A percentile compares a stretch with the other conserved stretches of the same genome.
Conservation (phyloP, 2,329 filamentous ascomycete genomes). For the Cyphellophora attinorum region DNA sequence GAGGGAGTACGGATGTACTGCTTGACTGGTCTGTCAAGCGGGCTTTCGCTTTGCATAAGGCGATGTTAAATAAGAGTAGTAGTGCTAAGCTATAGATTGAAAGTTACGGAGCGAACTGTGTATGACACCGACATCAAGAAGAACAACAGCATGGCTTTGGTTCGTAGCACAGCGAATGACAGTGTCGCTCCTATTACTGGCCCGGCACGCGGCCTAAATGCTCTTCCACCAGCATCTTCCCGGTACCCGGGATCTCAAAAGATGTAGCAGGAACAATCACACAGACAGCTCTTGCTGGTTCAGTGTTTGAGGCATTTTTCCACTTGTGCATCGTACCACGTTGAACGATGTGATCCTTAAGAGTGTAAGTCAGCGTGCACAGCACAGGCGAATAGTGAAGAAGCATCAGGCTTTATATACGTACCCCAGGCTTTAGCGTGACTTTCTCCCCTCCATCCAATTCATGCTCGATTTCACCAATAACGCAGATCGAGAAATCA, state of each 20-base stretch:
- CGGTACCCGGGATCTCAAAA: constrained; percentile 10
- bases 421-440: constrained; percentile 13
- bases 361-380: background rate
- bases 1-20: too few species aligned
- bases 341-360: constrained; percentile 15
- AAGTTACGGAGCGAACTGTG: too few species aligned
- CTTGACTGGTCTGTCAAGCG: too few species aligned
- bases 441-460: constrained; percentile 14
- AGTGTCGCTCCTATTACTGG: too few species aligned
- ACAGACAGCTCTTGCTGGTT: constrained; percentile 11
- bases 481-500: constrained; percentile 13
- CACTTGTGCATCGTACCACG: constrained; percentile 16
- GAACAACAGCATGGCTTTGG: too few species aligned
- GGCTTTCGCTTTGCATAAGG: too few species aligned
- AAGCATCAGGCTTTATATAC: constrained; percentile 1
- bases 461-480: constrained; percentile 15
- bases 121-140: too few species aligned
- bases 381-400: background rate
- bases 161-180: too few species aligned
- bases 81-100: too few species aligned
- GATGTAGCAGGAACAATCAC: constrained; percentile 10
- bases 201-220: too few species aligned
- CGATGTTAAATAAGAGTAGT: too few species aligned
- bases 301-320: constrained; percentile 13
- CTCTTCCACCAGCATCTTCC: constrained; percentile 11